Evolutionary conservation across 805 yeast species (phyloP), one percentile per base, ranked within the genome.

Genomic region (Ogataea zsoltii): DNA sequence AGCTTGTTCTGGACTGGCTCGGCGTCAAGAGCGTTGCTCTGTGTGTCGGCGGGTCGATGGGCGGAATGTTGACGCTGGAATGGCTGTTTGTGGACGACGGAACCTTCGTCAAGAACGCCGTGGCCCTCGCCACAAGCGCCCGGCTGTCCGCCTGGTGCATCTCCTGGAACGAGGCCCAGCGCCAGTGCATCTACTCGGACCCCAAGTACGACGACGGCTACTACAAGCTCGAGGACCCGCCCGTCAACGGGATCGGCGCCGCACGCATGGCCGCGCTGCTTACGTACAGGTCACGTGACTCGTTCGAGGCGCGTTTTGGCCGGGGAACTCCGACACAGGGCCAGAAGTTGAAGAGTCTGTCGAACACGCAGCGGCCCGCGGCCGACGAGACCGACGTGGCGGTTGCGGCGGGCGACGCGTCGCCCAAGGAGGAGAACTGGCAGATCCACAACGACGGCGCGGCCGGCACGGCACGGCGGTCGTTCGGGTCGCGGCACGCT

Each of bases 111-210:
- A 76, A 76, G 48, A 71, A 77, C 33, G 72, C 87, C 17, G 83
- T 92, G 12, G 92, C 97, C 0, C 68, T 92, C 43, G 99, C 99
- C 1, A 92, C 98, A 0, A 82, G 95, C 19, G 97, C 98, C 0
- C 75, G 95, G 60, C 96, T 91, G 35, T 85, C 96, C 2, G 99
- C 99, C 0, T 94, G 99, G 99, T 94, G 98, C 55, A 94, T 94
- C 33, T 88, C 96, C 3, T 94, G 99, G 99, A 92, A 96, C 44
- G 99, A 94, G 62, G 96, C 99, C 2, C 99, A 94, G 68, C 78
- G 99, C 57, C 99, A 94, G 64, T 83, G 96, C 51, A 89, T 94
- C 23, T 94, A 91, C 67, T 85, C 96, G 11, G 99, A 94, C 63
- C 98, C 98, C 9, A 85, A 86, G 61, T 94, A 90, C 64, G 75